A percentile compares a stretch with the other conserved stretches of the same genome.
These are phyloP conservation scores for Sanghuangporus baumii DNA, from an alignment of 1,284 basidiomycete genomes.

Conservation along the genomic window DNA sequence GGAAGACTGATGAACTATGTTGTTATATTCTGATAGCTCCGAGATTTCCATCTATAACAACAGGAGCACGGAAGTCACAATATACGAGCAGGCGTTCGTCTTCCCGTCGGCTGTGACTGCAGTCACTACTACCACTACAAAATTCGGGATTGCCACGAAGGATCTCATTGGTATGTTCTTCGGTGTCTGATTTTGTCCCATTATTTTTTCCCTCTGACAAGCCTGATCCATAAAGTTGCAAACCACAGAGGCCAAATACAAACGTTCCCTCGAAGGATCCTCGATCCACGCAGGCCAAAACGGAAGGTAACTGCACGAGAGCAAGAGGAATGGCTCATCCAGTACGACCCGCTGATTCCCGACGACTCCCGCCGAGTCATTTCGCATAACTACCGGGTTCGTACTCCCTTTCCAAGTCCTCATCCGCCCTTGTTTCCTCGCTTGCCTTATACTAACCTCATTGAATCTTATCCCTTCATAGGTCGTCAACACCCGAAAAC, in stretches of 20 bases:
- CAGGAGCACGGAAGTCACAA: conserved; percentile 44
- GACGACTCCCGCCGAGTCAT: conserved; percentile 71
- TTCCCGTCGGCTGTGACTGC: conserved; percentile 66
- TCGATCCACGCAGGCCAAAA: conserved; percentile 83
- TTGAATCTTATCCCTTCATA: conserved; percentile 28
- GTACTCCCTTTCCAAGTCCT: conserved; percentile 19
- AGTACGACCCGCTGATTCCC: conserved; percentile 78
- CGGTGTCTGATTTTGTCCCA: neutral
- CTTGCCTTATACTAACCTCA: neutral
- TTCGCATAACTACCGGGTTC: conserved; percentile 74
- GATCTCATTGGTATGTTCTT: conserved; percentile 70
- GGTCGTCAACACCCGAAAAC: conserved; percentile 61
- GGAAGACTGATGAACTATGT: neutral
- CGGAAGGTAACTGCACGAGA: conserved; percentile 76
- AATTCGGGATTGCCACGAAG: conserved; percentile 84
- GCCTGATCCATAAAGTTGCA: conserved; percentile 48
- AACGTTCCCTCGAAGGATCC: conserved; percentile 64
- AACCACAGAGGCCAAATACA: conserved; percentile 73
- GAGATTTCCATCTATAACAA: conserved; percentile 67
- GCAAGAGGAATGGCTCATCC: conserved; percentile 79
- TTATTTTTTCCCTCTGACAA: neutral
- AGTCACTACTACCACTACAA: conserved; percentile 73
- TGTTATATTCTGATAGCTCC: conserved; percentile 41
- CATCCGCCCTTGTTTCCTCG: neutral
- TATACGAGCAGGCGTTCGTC: conserved; percentile 67